Evolutionary conservation across 768 basidiomycete genomes (phyloP), one percentile per base, ranked within the genome.

Genomic region (Leccinum incarnatum): DNA sequence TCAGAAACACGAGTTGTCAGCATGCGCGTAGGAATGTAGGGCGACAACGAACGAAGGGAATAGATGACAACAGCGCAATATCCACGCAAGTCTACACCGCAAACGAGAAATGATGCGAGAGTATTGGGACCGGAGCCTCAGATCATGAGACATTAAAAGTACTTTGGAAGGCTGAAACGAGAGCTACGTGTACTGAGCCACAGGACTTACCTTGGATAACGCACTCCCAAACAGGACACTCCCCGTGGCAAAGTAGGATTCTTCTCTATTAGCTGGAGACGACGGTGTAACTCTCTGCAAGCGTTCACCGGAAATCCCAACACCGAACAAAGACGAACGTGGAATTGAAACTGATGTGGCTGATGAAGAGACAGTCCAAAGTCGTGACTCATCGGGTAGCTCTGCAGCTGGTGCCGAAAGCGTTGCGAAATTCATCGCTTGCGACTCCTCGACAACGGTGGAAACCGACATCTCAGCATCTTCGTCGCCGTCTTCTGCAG

Each of bases 201-300:
- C 50, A 53, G 50, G 48, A 55, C 69, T 53, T 45, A 69, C 68
- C 56, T 56, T 14, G 15, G 48, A 5, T 10, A 53, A 48, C 5
- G 56, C 32, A 51, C 65, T 61, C 9, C 79, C 82, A 62, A 87
- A 82, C 53, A 87, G 69, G 11, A 78, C 65, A 70, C 81, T 85
- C 46, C 64, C 64, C 12, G 76, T 60, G 23, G 79, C 69, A 3
- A 72, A 64, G 49, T 59, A 62, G 12, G 47, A 7, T n/a, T 12
- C 36, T 25, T 21, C 36, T 30, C 30, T 49, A 48, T n/a, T 2
- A 11, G 48, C 36, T 21, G 21, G 53, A 32, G 57, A 51, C n/a
- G 40, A 19, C 3, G 8, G 21, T 11, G 29, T 23, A 9, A n/a
- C 56, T 30, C 32, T 63, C n/a, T 42, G 55, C n/a, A 21, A 19